Conservation (phyloP, 495 filamentous ascomycete genomes). For the Penicillium mononematosum region DNA sequence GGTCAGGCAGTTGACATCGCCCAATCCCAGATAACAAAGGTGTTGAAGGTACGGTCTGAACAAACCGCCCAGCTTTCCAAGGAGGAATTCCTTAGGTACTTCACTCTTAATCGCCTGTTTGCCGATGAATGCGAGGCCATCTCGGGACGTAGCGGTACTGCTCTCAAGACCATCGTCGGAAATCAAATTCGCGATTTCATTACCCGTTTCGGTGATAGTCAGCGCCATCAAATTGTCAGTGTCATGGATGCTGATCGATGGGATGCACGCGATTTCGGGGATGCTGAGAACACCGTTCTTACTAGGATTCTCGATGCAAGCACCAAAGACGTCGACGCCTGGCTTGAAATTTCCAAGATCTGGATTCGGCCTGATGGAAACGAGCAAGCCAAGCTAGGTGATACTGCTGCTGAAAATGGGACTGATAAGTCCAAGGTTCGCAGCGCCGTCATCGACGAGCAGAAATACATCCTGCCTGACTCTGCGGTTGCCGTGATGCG, state of each 20-base stretch:
- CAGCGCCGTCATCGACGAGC: conserved; percentile 76
- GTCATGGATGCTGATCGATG: conserved; percentile 88
- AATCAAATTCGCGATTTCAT: conserved; percentile 91
- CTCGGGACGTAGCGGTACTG: conserved; percentile 79
- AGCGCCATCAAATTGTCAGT: conserved; percentile 76
- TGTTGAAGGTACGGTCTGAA: conserved; percentile 88
- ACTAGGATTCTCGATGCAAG: conserved; percentile 71
- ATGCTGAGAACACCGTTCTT: conserved; percentile 62
- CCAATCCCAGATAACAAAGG: conserved; percentile 86
- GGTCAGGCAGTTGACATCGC: conserved; percentile 91
- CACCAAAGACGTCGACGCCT: conserved; percentile 73
- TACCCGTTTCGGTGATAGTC: conserved; percentile 65
- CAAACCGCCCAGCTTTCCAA: conserved; percentile 72
- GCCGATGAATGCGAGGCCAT: conserved; percentile 97
- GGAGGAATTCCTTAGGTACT: conserved; percentile 83
- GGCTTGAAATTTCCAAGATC: conserved; percentile 68
- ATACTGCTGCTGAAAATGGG: conserved; percentile 49
- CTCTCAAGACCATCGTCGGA: conserved; percentile 84
- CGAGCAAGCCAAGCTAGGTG: conserved; percentile 28
- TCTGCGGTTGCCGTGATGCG: conserved; percentile 76
- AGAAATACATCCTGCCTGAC: conserved; percentile 80
- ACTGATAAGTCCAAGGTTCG: conserved; percentile 65
- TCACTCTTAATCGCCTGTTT: conserved; percentile 89
- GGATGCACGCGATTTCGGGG: conserved; percentile 82
- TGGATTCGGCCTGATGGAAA: conserved; percentile 54